These are phyloP conservation scores for Chimonanthus salicifolius DNA, from an alignment of 164 flowering plant species.

Conservation along the genomic window DNA sequence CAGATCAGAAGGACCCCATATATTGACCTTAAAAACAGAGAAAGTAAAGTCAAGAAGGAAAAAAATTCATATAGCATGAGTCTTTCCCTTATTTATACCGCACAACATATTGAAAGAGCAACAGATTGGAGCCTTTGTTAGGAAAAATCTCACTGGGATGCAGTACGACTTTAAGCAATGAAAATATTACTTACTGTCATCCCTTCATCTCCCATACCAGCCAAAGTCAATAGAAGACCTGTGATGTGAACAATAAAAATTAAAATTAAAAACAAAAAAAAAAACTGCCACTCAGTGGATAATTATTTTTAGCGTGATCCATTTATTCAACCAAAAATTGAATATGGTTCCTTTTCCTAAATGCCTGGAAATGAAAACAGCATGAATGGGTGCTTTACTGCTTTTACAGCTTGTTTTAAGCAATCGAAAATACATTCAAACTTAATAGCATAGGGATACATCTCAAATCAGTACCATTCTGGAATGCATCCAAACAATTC, in stretches of 20 bases:
- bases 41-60: neutral
- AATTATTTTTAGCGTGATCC: no score
- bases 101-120: neutral
- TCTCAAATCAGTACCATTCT: neutral
- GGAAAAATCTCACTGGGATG: neutral
- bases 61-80: no score
- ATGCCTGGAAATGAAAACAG: neutral
- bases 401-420: neutral
- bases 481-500: neutral
- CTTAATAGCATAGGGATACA: neutral
- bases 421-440: neutral
- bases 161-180: no score
- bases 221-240: constrained; percentile 94
- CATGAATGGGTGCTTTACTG: neutral
- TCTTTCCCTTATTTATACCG: neutral
- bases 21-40: constrained; percentile 54
- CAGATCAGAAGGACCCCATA: constrained; percentile 97
- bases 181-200: constrained; percentile 61
- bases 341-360: neutral
- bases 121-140: no score
- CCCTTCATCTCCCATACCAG: constrained; percentile 94
- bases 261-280: neutral
- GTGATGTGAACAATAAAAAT: constrained; percentile 2
- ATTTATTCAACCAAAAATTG: neutral
- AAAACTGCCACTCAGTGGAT: no score